Percentiles rank a stretch among this genome's conserved stretches.
These are phyloP conservation scores for Porodaedalea pini DNA, from an alignment of 1,284 basidiomycete genomes.

Conservation along the genomic window DNA sequence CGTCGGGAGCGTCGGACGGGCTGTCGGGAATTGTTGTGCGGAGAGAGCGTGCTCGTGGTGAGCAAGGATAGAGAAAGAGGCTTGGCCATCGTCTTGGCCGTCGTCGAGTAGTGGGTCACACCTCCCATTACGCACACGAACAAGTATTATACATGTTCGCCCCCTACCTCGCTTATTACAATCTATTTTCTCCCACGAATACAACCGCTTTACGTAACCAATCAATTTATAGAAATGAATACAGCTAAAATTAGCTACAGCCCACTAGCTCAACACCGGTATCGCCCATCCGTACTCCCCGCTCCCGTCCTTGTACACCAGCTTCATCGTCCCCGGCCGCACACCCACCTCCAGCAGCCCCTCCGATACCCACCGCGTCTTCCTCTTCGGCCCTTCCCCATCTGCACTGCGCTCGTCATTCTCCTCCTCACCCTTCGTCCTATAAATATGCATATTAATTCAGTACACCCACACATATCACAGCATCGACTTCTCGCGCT, in stretches of 20 bases:
- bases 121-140: too few relatives aligned
- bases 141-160: too few relatives aligned
- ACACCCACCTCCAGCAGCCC: constrained; percentile 56
- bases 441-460: constrained; percentile 4
- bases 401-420: too few relatives aligned
- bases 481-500: too few relatives aligned
- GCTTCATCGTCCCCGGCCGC: constrained; percentile 61
- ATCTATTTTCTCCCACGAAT: constrained; percentile 9
- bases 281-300: constrained; percentile 37
- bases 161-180: too few relatives aligned
- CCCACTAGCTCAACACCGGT: too few relatives aligned
- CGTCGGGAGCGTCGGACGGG: too few relatives aligned
- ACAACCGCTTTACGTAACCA: background rate
- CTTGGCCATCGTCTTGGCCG: constrained; percentile 10
- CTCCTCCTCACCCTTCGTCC: constrained; percentile 9
- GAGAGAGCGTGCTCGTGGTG: background rate
- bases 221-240: background rate
- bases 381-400: background rate
- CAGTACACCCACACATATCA: background rate
- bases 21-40: background rate
- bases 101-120: too few relatives aligned
- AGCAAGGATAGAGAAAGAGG: background rate
- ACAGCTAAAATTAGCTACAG: background rate
- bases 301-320: constrained; percentile 58
- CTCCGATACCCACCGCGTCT: background rate